Base-by-base conservation (phyloP, 2,329 filamentous ascomycete species). In the Claviceps lovelessii region DNA sequence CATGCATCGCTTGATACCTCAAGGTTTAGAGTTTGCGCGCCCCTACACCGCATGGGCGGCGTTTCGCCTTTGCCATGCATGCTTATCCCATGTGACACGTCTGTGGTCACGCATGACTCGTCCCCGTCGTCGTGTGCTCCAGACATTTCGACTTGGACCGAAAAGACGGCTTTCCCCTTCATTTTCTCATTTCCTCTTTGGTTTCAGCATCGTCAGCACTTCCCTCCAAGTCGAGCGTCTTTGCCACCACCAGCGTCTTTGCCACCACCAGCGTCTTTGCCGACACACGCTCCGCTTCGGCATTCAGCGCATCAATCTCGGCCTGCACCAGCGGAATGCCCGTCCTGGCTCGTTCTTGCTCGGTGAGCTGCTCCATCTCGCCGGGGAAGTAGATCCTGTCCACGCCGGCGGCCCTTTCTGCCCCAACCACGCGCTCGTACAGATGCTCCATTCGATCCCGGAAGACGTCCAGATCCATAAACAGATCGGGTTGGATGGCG, bases 401-500 rank as follows among this genome's bases (percentile, higher is more conserved):
- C 0, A 81, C 76, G 0, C 77, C 78, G 1, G 70, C 71, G 50
- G 76, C 77, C 65, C 73, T 80, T 2, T 81, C 76, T 0, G 73
- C 75, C 0, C 72, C 75, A 0, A 78, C 73, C 1, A 83, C 77
- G 9, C 73, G 67, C 54, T 77, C 69, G 58, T 82, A 79, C 2
- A 83, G 63, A 37, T 76, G 72, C 53, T 76, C 71, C 73, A 83
- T 81, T 9, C 84, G 71, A 52, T 75, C 74, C 35, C 79, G 79
- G 63, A 90, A 90, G 46, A 88, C 84, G 1, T 85, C 81, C 56
- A 85, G 58, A 53, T 74, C 75, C 77, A 90, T 80, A 58, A 90
- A 90, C 23, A 90, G 69, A 61, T 90, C 85, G 0, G 86, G 85
- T 64, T 86, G 87, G 60, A 90, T 78, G 19, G 79, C 84, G 1